Conservation (phyloP, 208 protist species). For the Leishmania braziliensis region DNA sequence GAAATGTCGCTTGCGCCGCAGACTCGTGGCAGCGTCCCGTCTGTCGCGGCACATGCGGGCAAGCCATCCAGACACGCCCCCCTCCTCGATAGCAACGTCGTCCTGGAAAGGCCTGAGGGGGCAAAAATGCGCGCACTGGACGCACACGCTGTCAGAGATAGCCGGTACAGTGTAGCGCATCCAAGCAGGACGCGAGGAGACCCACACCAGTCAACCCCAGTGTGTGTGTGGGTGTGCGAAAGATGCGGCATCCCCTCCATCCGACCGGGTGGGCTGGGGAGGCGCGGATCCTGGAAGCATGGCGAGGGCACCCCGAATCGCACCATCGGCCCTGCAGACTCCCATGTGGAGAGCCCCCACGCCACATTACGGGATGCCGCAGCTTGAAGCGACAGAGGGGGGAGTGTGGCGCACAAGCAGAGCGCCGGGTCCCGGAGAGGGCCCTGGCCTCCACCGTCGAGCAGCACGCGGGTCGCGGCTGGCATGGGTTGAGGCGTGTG, state of each 20-base stretch:
- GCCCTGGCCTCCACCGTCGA: not conserved
- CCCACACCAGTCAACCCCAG: not conserved
- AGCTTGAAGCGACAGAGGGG: not conserved
- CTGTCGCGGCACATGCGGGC: not conserved
- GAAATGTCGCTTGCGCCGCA: too few relatives aligned
- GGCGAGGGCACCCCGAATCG: not conserved
- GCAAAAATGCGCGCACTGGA: not conserved
- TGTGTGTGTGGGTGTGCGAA: not conserved
- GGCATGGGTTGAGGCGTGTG: not conserved
- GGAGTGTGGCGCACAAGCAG: not conserved
- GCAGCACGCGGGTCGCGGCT: not conserved
- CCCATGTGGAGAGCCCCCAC: not conserved
- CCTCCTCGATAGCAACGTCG: not conserved
- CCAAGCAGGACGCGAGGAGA: not conserved
- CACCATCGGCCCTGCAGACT: not conserved
- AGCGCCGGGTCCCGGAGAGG: not conserved
- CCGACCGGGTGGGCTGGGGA: not conserved
- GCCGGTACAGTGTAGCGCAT: not conserved
- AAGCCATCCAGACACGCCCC: not conserved
- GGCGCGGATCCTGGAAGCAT: not conserved
- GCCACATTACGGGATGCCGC: not conserved
- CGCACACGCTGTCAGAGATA: not conserved
- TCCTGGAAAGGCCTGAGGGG: not conserved
- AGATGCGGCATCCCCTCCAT: not conserved
- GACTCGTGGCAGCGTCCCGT: too few relatives aligned